Conservation (phyloP, 2,329 filamentous ascomycete genomes). For the Apiospora kogelbergensis region DNA sequence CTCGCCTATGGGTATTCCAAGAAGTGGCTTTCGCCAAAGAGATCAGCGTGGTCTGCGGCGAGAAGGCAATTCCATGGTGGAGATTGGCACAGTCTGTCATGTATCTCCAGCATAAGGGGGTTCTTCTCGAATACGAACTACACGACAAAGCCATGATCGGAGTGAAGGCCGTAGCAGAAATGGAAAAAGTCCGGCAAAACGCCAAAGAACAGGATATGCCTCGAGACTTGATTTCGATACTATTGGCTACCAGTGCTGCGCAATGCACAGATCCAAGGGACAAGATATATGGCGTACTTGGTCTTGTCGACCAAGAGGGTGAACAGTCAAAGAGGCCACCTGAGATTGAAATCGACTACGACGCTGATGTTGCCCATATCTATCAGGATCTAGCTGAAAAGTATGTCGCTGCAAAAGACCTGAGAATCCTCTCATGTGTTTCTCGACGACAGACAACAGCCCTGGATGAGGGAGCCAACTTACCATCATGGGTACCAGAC, state of each 20-base stretch:
- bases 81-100: neutral
- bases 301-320: neutral
- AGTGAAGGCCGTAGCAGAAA: neutral
- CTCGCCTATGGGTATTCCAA: neutral
- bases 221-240: neutral
- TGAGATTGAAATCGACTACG: neutral
- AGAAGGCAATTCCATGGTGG: neutral
- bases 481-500: neutral
- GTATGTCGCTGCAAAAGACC: neutral
- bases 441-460: neutral
- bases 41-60: neutral
- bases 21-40: neutral
- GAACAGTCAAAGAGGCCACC: neutral
- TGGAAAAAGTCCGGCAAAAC: neutral
- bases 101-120: neutral
- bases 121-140: neutral
- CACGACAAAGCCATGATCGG: neutral
- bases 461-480: neutral
- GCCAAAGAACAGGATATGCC: neutral
- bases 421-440: neutral
- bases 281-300: neutral
- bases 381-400: neutral
- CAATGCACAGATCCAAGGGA: neutral
- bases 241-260: neutral
- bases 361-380: neutral